Conservation (phyloP, 352 stramenopile genomes). For the Plasmopara viticola region DNA sequence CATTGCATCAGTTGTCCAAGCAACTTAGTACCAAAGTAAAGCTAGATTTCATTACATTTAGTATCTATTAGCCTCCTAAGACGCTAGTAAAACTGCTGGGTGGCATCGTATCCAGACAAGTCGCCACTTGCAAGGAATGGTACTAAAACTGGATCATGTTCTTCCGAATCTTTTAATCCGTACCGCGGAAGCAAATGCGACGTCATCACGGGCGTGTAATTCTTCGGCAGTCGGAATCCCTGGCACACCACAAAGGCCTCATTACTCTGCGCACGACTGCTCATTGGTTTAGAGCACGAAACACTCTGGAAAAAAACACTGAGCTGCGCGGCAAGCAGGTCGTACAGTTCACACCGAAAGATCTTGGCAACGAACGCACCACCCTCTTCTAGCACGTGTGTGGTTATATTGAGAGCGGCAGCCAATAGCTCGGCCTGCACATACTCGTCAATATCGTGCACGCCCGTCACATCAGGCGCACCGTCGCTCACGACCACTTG, state of each 20-base stretch:
- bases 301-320: conserved; percentile 94
- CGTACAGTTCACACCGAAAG: conserved; percentile 95
- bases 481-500: conserved; percentile 99
- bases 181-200: conserved; percentile 69
- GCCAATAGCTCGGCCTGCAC: conserved; percentile 95
- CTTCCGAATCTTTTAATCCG: conserved; percentile 36
- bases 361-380: conserved; percentile 99
- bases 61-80: conserved; percentile 13
- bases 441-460: conserved; percentile 99
- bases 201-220: conserved; percentile 84
- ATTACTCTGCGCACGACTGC: conserved; percentile 93
- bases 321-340: conserved; percentile 94
- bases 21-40: conserved; percentile 17
- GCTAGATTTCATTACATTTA: conserved; percentile 4
- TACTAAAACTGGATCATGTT: conserved; percentile 65
- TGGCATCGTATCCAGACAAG: conserved; percentile 86
- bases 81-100: conserved; percentile 45
- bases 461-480: conserved; percentile 98
- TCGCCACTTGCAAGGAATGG: conserved; percentile 91
- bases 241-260: conserved; percentile 97
- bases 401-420: conserved; percentile 97
- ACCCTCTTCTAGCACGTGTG: conserved; percentile 88
- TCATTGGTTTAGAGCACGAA: conserved; percentile 95
- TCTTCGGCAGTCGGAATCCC: conserved; percentile 80
- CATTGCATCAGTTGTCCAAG: conserved; percentile 33